Base-by-base conservation (phyloP, 768 basidiomycete species). In the Bullera alba region DNA sequence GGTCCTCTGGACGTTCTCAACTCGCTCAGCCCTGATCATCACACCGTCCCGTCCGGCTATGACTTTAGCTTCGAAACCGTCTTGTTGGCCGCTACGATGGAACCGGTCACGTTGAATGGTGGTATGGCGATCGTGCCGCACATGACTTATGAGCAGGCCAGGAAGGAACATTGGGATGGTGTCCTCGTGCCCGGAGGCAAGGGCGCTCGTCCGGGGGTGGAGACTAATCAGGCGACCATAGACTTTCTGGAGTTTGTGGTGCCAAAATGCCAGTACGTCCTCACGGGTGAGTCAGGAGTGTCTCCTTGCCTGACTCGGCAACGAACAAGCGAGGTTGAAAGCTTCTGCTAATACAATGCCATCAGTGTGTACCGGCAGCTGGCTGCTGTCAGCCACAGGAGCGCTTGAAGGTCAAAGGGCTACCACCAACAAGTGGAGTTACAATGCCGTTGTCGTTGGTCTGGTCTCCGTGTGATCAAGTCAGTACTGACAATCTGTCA, bases 221-320 rank as follows among this genome's bases (percentile, higher is more conserved):
- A 44, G 26, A 32, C 35, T 5, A 60, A 56, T 37, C 5, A 50
- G 19, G 37, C 39, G 2, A 19, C 42, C 26, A 43, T 41, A 36
- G 58, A 42, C 10, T 60, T 60, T 35, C 22, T 60, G 35, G 38
- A 25, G 29, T 36, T 32, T 26, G 50, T 47, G 15, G 54, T 52
- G n/a, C 51, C 39, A 29, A 35, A 48, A 5, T 45, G 29, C 4
- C 25, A 45, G 25, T 56, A 36, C 23, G 51, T 56, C 17, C 42
- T 56, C 19, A 60, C 58, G 2, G 58, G 58, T 60, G 28, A 19
- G 58, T 47, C n/a, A n/a, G n/a, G n/a, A n/a, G n/a, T n/a, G n/a
- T n/a, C n/a, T n/a, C n/a, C n/a, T n/a, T n/a, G n/a, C n/a, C n/a
- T n/a, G n/a, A n/a, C n/a, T n/a, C n/a, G n/a, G n/a, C n/a, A n/a